These are phyloP conservation scores for Kockovaella imperatae DNA, from an alignment of 768 basidiomycete species.

Conservation along the genomic window DNA sequence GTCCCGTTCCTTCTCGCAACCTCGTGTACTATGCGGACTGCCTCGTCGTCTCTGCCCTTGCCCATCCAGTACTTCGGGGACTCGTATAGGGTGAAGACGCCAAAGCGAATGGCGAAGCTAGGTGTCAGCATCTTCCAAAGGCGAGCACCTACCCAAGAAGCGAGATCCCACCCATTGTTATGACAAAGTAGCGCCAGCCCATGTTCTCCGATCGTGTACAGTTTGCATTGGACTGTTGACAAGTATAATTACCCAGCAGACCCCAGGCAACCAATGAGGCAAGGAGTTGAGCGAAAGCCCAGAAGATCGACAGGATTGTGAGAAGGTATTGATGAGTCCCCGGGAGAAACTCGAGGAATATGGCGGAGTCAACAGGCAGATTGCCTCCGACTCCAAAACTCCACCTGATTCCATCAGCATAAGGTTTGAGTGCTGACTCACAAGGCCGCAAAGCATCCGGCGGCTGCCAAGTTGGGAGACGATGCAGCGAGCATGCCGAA, in stretches of 20 bases:
- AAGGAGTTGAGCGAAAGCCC: slow-evolving; percentile 67
- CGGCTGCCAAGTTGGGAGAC: slow-evolving; percentile 52
- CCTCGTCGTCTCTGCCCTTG: slow-evolving; percentile 57
- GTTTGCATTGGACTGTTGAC: slow-evolving; percentile 45
- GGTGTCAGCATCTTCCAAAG: too few species aligned
- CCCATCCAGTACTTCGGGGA: slow-evolving; percentile 67
- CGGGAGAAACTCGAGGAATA: slow-evolving; percentile 69
- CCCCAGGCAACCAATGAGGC: slow-evolving; percentile 66
- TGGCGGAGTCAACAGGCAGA: slow-evolving; percentile 65
- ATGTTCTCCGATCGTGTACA: slow-evolving; percentile 56
- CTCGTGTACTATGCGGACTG: slow-evolving; percentile 57
- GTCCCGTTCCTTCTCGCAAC: slow-evolving; percentile 58
- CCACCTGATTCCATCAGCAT: slow-evolving; percentile 45
- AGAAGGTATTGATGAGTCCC: slow-evolving; percentile 66
- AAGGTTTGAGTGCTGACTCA: slow-evolving; percentile 5
- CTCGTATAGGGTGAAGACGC: slow-evolving; percentile 57
- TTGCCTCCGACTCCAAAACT: slow-evolving; percentile 54
- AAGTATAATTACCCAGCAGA: slow-evolving; percentile 62
- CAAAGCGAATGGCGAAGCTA: slow-evolving; percentile 48
- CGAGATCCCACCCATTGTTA: neutral
- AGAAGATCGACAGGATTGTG: slow-evolving; percentile 69
- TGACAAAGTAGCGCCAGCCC: slow-evolving; percentile 73
- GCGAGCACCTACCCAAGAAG: neutral
- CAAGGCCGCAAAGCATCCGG: slow-evolving; percentile 49
- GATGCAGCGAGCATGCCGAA: slow-evolving; percentile 62